phyloP scores from a whole-genome alignment of 208 protist species.

The Trypanosoma cruzi region DNA sequence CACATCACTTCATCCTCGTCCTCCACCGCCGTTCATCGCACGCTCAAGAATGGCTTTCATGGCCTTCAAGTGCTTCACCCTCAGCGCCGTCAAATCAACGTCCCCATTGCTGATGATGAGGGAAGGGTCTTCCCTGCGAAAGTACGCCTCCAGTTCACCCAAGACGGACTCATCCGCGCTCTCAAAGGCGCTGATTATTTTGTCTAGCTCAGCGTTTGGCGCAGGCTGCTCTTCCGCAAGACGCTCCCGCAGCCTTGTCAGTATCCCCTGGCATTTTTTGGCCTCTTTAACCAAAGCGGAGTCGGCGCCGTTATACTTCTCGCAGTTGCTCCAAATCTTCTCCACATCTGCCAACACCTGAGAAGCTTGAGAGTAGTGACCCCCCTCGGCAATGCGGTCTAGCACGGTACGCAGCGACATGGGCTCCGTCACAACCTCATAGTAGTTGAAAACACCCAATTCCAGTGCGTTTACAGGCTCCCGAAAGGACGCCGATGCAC shows the following conservation, averaged over 20 bases:
- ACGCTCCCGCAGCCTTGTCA: constrained; percentile 41
- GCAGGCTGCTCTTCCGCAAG: constrained; percentile 54
- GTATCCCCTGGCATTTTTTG: constrained; percentile 39
- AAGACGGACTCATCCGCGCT: constrained; percentile 40
- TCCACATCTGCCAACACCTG: constrained; percentile 70
- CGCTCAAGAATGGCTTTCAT: constrained; percentile 54
- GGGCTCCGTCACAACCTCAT: constrained; percentile 56
- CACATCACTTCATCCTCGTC: constrained; percentile 2
- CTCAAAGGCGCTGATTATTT: constrained; percentile 40
- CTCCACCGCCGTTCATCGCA: not conserved
- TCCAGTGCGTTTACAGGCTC: constrained; percentile 84
- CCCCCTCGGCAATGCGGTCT: constrained; percentile 56
- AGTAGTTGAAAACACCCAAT: constrained; percentile 72
- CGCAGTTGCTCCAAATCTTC: constrained; percentile 78
- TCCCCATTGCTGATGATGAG: constrained; percentile 45
- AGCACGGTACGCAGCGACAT: constrained; percentile 71
- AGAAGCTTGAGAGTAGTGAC: constrained; percentile 46
- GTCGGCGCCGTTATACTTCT: constrained; percentile 62
- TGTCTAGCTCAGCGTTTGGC: constrained; percentile 47
- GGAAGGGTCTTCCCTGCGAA: constrained; percentile 45
- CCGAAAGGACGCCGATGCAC: constrained; percentile 57
- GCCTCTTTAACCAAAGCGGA: constrained; percentile 53
- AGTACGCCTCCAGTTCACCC: constrained; percentile 46
- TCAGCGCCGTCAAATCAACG: constrained; percentile 47
- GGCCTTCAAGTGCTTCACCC: constrained; percentile 61